Base-by-base conservation (phyloP, 2,329 filamentous ascomycete genomes). In the Xylariales sp. region DNA sequence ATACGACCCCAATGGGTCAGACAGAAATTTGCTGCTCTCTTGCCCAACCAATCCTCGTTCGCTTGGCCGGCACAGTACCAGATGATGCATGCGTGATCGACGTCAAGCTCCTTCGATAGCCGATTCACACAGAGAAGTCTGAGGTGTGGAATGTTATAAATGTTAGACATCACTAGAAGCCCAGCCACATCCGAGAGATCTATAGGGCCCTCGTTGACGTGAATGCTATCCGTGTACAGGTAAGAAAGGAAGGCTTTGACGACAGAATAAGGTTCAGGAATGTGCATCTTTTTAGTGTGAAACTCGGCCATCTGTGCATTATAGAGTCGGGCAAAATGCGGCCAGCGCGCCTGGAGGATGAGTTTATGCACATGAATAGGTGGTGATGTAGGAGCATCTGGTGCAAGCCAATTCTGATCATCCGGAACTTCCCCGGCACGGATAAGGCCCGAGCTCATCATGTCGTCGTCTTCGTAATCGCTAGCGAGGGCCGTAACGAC, bases 171-270 rank as follows among this genome's bases (percentile, higher is more conserved):
- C 71, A 99, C 95, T 3, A 99, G 86, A 80, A 99, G 89, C 8
- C 96, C 95, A 0, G 96, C 95, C 14, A 98, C 94, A 73, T 97
- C 94, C 36, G 90, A 89, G 23, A 97, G 87, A 56, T 91, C 87
- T 0, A 88, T 87, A 81, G 96, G 93, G 43, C 94, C 92, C 67
- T 90, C 89, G 54, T 93, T 85, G 16, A 85, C 83, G 14, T 89
- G 84, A 72, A 99, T 97, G 73, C 91, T 95, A 79, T 99, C 96
- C 0, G 96, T 97, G 80, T 99, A 99, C 0, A 99, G 87, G 77
- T 97, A 99, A 81, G 96, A 95, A 34, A 99, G 85, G 77, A 99
- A 99, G 0, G 95, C 93, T 73, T 93, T 94, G 54, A 99, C 96
- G 0, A 97, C 94, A 1, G 90, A 91, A 80, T 97, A 98, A 0